Evolutionary conservation across 768 basidiomycete genomes (phyloP).

Genomic region (Tylopilus subfusipes): DNA sequence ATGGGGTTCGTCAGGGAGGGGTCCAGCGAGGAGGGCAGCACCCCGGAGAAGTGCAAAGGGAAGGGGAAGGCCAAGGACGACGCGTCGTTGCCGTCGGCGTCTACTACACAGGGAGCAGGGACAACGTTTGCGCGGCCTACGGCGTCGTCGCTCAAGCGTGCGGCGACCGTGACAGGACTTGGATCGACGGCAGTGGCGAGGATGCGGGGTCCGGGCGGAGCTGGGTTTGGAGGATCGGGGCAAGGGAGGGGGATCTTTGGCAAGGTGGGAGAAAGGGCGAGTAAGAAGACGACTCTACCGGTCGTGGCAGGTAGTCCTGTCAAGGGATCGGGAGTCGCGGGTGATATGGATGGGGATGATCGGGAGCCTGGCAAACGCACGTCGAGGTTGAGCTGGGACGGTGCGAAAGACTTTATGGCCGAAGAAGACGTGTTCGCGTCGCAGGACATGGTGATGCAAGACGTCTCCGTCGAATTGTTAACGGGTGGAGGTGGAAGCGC

Average conservation of each 20-base stretch:
- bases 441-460: conserved; percentile 8
- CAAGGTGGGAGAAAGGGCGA: conserved; percentile 30
- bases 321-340: conserved; percentile 31
- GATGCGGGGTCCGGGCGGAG: conserved; percentile 5
- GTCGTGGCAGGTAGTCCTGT: conserved; percentile 45
- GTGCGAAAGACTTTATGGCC: not conserved
- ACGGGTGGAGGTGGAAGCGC: not conserved
- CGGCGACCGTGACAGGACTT: conserved; percentile 14
- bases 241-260: conserved; percentile 23
- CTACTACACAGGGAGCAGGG: not conserved
- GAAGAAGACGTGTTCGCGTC: conserved; percentile 10
- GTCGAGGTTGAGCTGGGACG: not conserved
- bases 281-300: conserved; percentile 43
- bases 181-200: conserved; percentile 2
- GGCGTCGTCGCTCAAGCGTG: conserved; percentile 30
- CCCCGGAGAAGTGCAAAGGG: conserved; percentile 7
- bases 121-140: conserved; percentile 28
- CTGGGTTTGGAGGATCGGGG: not conserved
- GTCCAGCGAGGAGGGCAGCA: not conserved
- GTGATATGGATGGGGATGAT: not conserved
- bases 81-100: conserved; percentile 6
- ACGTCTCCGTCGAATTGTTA: conserved; percentile 8
- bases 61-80: conserved; percentile 26
- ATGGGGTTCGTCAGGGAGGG: conserved; percentile 54
- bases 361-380: not conserved